These are phyloP conservation scores for Malassezia dermatis DNA, from an alignment of 1,284 basidiomycete genomes.

Conservation along the genomic window DNA sequence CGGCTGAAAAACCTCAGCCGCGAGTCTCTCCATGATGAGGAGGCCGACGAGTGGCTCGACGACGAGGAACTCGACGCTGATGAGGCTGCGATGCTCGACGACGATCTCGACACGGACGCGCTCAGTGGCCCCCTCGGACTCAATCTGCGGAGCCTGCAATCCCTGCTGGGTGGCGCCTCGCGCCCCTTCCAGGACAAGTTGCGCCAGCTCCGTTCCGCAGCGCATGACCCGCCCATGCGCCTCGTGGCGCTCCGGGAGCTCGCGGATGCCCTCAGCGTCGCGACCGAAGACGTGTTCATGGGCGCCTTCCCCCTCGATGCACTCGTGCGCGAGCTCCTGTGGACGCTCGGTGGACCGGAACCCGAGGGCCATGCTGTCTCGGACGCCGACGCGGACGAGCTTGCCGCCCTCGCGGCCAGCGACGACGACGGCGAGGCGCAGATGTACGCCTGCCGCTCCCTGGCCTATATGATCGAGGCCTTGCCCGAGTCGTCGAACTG, in stretches of 20 bases:
- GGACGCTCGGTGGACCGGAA: constrained; percentile 69
- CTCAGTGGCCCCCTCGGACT: constrained; percentile 50
- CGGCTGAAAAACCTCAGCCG: not conserved
- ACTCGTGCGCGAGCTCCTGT: constrained; percentile 83
- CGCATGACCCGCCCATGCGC: constrained; percentile 59
- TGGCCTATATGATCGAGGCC: constrained; percentile 47
- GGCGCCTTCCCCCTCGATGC: constrained; percentile 86
- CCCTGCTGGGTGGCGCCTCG: constrained; percentile 34
- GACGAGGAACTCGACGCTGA: constrained; percentile 7
- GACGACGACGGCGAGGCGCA: constrained; percentile 37
- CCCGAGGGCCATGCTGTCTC: constrained; percentile 19
- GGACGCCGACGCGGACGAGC: constrained; percentile 26
- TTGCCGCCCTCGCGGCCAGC: constrained; percentile 28
- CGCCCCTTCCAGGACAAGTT: constrained; percentile 31
- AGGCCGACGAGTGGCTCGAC: constrained; percentile 4
- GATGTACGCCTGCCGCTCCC: constrained; percentile 45
- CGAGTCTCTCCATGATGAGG: not conserved
- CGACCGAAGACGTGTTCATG: constrained; percentile 90
- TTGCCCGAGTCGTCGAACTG: constrained; percentile 42
- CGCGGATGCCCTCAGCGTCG: constrained; percentile 85
- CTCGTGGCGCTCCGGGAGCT: constrained; percentile 78
- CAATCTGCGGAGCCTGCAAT: constrained; percentile 36
- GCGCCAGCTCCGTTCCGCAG: constrained; percentile 24
- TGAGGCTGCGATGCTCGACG: constrained; percentile 2
- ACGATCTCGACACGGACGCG: constrained; percentile 49